Evolutionary conservation across 2,329 filamentous ascomycete species (phyloP), one percentile per base, ranked within the genome.

Genomic region (Nakataea oryzae): DNA sequence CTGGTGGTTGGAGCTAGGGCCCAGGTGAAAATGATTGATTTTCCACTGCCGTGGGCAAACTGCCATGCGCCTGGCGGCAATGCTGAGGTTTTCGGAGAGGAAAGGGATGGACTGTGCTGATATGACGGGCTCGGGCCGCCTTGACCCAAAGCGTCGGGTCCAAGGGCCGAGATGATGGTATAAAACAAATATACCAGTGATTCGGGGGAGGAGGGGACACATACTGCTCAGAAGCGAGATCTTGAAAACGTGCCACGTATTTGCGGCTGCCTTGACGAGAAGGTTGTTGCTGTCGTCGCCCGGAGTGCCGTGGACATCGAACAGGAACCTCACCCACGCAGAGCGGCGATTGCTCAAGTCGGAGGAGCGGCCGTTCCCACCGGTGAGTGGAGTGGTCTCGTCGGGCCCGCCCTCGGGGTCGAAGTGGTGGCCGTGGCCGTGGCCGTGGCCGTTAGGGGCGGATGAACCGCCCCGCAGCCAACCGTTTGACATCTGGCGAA

Each of bases 191-290:
- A n/a, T 21, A 26, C 27, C 32, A 59, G 32, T 17, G 17, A 59
- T 34, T 26, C 57, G n/a, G 21, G 4, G 59, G 27, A 27, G 60
- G 24, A 61, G 21, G 41, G 24, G n/a, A 56, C 13, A 58, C 82
- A 66, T 77, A 85, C 83, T 85, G 73, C 83, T 85, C 64, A 84
- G 69, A 54, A 86, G 73, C 3, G 82, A 84, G 57, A 81, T 77
- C 74, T 86, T 86, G 68, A 75, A 73, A 65, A 84, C 74, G 66
- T 85, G 83, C 79, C 81, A 85, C 26, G 74, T 69, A 62, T 80
- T 76, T 34, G 81, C 81, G 11, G 77, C 72, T 65, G 72, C 76
- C 64, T 75, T 77, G 29, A 84, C 70, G 62, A 74, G 71, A 27
- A 74, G 64, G 64, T 79, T 83, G 24, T 75, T 66, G 68, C 77